Base-by-base conservation (phyloP, 305 asterid species). In the Euphrasia arctica region DNA sequence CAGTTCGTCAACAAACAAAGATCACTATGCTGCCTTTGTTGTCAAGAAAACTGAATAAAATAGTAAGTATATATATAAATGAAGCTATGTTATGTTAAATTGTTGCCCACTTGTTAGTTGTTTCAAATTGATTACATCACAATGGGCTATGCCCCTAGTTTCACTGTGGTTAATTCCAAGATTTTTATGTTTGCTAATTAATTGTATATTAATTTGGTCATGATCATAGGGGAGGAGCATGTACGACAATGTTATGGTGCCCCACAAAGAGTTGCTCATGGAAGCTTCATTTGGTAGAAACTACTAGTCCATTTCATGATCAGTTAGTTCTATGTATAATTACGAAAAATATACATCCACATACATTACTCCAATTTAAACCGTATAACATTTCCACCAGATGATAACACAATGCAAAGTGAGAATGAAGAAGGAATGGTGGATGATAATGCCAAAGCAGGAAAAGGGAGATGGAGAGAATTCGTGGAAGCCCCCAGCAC, bases 1-100 rank as follows among this genome's bases (percentile, higher is more conserved):
- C 63, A 42, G 78, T 63, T 77, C 78, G 56, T 49, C 74, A 72
- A 25, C 8, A 50, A 13, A 60, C 62, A 32, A 75, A 66, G 61
- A 43, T 65, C 48, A 60, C 63, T 70, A 34, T 65, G 18, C 25
- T 10, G 57, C 15, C 18, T 63, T 52, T 61, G 58, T 45, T 75
- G 64, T 67, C 88, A 9, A 85, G 88, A 72, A 88, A 88, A 76
- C 77, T 84, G 63, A 81, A 72, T 54, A 72, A 67, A 11, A 27
- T 6, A 56, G 39, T 55, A 76, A 42, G 63, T 63, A 83, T 75
- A 65, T 11, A 6, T 63, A 83, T 75, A 65, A 8, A 6, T 36
- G 41, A 34, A 4, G 8, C 8, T 34, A 4, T 34, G 41, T 34
- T 4, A 34, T 5, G 1, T 34, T 34, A 5, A 34, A 34, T 4